A percentile compares a stretch with the other conserved stretches of the same genome.
Conservation (phyloP, 352 stramenopile species). For the Phytophthora hibernalis region DNA sequence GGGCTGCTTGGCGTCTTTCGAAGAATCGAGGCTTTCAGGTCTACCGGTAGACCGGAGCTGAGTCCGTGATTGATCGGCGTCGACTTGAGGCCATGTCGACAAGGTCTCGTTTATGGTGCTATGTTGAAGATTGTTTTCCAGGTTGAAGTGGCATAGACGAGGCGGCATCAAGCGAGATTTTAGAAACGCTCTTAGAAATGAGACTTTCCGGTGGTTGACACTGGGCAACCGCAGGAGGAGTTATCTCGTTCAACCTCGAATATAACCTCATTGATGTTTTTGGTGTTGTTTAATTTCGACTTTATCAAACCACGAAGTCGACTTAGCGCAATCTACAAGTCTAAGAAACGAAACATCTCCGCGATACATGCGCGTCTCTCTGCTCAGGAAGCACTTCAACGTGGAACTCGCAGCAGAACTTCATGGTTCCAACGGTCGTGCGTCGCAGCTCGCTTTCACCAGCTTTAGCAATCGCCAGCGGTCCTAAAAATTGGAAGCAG, state of each 20-base stretch:
- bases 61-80: too few relatives aligned
- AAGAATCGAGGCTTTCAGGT: too few relatives aligned
- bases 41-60: too few relatives aligned
- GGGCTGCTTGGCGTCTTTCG: not conserved
- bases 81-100: too few relatives aligned
- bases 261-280: too few relatives aligned
- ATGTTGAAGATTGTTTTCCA: not conserved
- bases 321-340: too few relatives aligned
- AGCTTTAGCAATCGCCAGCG: constrained; percentile 9
- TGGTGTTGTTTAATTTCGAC: too few relatives aligned
- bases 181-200: not conserved
- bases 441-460: constrained; percentile 5
- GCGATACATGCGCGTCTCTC: not conserved
- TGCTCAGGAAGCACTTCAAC: constrained; percentile 17
- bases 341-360: too few relatives aligned
- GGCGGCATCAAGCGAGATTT: too few relatives aligned
- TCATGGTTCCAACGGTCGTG: not conserved
- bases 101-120: not conserved
- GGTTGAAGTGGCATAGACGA: not conserved
- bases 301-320: too few relatives aligned
- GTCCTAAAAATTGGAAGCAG: not conserved
- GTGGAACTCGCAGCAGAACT: not conserved
- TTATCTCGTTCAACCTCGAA: too few relatives aligned
- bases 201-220: not conserved
- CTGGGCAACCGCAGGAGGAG: too few relatives aligned